Base-by-base conservation (phyloP, 805 yeast genomes). In the Candida palmyrensis region DNA sequence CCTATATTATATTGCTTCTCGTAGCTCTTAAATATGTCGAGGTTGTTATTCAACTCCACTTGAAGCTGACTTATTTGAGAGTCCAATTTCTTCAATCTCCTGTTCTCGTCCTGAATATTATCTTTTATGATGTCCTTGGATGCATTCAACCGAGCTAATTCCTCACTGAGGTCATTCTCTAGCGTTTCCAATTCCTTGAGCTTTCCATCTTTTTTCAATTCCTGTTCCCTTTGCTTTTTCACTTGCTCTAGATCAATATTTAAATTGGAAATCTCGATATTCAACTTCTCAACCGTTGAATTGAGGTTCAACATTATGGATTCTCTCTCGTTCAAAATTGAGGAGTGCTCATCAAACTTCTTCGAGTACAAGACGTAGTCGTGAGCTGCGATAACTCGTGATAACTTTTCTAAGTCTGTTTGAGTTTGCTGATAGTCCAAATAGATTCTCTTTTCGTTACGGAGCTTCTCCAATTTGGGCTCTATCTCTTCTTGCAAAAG, bases 371-470 rank as follows among this genome's bases (percentile, higher is more conserved):
- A 46, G 21, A 67, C 51, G 51, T 75, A 89, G 46, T 83, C 88
- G 51, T 82, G 82, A 6, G 95, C 89, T 30, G 80, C 79, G 2
- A 87, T 83, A 1, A 86, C 71, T 44, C 83, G 71, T 12, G 82
- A 69, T 21, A 83, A 59, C 27, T 80, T 78, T 55, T 90, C 97
- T 38, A 85, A 62, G 46, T 85, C 88, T 5, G 84, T 68, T 46
- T 84, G 92, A 8, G 83, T 75, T 37, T 83, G 87, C 59, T 90
- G 97, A 55, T 73, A 89, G 49, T 90, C 97, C 22, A 88, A 56
- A 48, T 82, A 89, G 18, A 77, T 67, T 48, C 92, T 74, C 58
- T 88, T 90, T 47, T 90, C 96, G 35, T 72, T 71, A 40, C 94
- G 72, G 31, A 89, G 64, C 48, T 81, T 80, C 37, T 82, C 89